Conservation (phyloP, 306 rosid genomes). For the Amphicarpaea edgeworthii region DNA sequence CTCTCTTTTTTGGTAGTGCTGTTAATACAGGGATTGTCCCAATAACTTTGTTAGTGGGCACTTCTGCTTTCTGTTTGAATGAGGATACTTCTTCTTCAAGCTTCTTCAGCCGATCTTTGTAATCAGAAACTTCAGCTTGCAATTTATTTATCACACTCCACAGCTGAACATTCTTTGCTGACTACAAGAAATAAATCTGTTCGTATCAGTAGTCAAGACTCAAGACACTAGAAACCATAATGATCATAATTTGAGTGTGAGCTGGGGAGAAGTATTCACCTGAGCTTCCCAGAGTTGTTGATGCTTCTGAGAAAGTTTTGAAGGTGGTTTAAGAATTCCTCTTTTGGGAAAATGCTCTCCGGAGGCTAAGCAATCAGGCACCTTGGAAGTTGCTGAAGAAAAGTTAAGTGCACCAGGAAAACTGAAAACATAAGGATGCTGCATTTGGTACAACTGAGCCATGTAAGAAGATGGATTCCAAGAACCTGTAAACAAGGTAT, state of each 20-base stretch:
- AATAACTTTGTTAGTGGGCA: conserved; percentile 40
- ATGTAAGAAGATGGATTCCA: conserved; percentile 55
- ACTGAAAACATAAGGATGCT: conserved; percentile 44
- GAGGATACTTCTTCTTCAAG: conserved; percentile 59
- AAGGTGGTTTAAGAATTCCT: conserved; percentile 48
- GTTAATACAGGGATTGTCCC: conserved; percentile 39
- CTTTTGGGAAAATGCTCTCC: conserved; percentile 45
- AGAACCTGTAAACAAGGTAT: conserved; percentile 53
- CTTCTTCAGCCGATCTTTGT: conserved; percentile 51
- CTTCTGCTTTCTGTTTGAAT: conserved; percentile 49
- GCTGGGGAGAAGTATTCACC: conserved; percentile 43
- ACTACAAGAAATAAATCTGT: conserved; percentile 50
- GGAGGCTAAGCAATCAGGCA: conserved; percentile 38
- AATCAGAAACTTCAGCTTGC: conserved; percentile 58
- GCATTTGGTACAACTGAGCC: conserved; percentile 60
- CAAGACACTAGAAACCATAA: conserved; percentile 4
- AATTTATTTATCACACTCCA: conserved; percentile 51
- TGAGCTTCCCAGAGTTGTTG: conserved; percentile 68
- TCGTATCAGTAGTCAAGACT: conserved; percentile 28
- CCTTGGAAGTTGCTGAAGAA: conserved; percentile 42
- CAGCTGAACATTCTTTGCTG: conserved; percentile 57
- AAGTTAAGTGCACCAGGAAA: conserved; percentile 47
- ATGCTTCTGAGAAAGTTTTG: conserved; percentile 58
- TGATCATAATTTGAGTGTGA: conserved; percentile 19
- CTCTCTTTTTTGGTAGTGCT: conserved; percentile 51